Evolutionary conservation across 2,329 filamentous ascomycete genomes (phyloP).

Genomic region (Ilyonectria sp.): DNA sequence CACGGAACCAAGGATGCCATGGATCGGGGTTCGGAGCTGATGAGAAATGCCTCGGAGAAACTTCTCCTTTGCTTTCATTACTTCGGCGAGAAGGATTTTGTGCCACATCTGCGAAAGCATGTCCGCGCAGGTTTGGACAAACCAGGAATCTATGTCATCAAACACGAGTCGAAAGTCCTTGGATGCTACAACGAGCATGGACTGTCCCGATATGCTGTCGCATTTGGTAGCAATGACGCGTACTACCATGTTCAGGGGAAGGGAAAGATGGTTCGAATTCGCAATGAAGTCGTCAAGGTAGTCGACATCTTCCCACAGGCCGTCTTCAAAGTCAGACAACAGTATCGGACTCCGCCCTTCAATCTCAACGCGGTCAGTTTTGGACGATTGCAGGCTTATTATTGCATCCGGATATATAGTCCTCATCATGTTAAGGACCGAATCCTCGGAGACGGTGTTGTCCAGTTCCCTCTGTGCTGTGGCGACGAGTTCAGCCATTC

Average conservation of each 20-base stretch:
- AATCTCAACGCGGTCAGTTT: slow-evolving; percentile 44
- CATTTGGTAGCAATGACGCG: slow-evolving; percentile 57
- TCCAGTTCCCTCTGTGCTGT: slow-evolving; percentile 43
- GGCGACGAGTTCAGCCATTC: slow-evolving; percentile 55
- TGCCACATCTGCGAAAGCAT: slow-evolving; percentile 58
- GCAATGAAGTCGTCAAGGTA: slow-evolving; percentile 57
- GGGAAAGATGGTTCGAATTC: slow-evolving; percentile 52
- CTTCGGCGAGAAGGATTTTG: slow-evolving; percentile 56
- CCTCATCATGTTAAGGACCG: slow-evolving; percentile 49
- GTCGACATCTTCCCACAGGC: slow-evolving; percentile 61
- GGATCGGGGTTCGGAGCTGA: slow-evolving; percentile 63
- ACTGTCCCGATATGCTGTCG: slow-evolving; percentile 50
- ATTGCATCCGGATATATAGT: slow-evolving; percentile 53
- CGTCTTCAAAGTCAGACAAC: slow-evolving; percentile 51
- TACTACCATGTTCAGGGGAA: slow-evolving; percentile 49
- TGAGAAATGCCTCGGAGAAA: slow-evolving; percentile 63
- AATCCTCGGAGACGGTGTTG: slow-evolving; percentile 33
- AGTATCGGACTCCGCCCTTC: slow-evolving; percentile 47
- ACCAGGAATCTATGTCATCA: slow-evolving; percentile 63
- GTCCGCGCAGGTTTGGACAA: slow-evolving; percentile 57
- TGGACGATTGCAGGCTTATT: slow-evolving; percentile 48
- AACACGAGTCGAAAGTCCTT: slow-evolving; percentile 60
- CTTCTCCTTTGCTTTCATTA: slow-evolving; percentile 58
- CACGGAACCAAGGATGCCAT: slow-evolving; percentile 58
- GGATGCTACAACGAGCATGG: slow-evolving; percentile 56